Base-by-base conservation (phyloP, 805 yeast species). In the Candida insectorum region DNA sequence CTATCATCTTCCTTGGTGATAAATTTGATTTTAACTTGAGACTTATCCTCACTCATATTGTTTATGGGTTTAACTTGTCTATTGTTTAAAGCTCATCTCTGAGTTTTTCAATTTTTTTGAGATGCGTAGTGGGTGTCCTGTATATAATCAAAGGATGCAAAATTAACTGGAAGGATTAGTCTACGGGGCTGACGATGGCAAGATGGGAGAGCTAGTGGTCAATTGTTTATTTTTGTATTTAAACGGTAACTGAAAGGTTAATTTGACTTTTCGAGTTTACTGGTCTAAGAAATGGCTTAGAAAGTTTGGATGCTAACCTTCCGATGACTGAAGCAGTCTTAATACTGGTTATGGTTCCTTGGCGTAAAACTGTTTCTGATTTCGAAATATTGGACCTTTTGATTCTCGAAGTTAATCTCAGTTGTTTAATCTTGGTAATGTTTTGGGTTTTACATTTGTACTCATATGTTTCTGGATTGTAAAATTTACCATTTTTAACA, bases 1-100 rank as follows among this genome's bases (percentile, higher is more conserved):
- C 76, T 52, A 41, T 77, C 79, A 51, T 83, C 91, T 48, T 91
- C 97, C 47, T 91, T 76, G 28, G 97, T 89, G 65, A 84, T 78
- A 60, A 86, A 81, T 46, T 81, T 79, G 57, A 89, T 79, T 63
- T 84, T 84, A 16, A 87, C 74, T 60, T 85, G 94, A n/a, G 78
- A 62, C 34, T 73, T 40, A 23, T 42, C 46, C 37, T 27, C 33
- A 18, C 31, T 29, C 34, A 33, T 44, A 28, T 20, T 43, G 33
- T 14, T 8, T 24, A 13, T 23, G 12, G n/a, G n/a, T n/a, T n/a
- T n/a, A n/a, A n/a, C n/a, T n/a, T n/a, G n/a, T n/a, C n/a, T n/a
- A n/a, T n/a, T n/a, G 6, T 26, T 28, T 19, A 6, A 17, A 28
- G 13, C 30, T 28, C 30, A 28, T 28, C 30, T 9, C 30, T 12